Conservation (phyloP, 805 yeast genomes). For the Cyberlindnera petersonii region DNA sequence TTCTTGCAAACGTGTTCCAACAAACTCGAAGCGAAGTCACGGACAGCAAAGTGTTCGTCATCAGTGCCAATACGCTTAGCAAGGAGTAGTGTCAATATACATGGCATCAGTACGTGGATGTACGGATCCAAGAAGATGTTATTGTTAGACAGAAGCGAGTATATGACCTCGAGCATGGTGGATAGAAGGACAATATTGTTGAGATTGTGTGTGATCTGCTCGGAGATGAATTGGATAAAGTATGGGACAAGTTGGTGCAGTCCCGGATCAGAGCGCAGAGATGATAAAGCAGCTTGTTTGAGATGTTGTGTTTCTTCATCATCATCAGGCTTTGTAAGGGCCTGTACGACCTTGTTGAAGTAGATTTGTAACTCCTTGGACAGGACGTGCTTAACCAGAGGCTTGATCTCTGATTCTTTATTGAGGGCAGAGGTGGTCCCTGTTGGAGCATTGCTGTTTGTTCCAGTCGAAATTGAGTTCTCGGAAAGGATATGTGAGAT, state of each 20-base stretch:
- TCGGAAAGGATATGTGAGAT: slow-evolving; percentile 57
- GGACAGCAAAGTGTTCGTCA: slow-evolving; percentile 46
- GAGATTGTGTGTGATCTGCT: slow-evolving; percentile 85
- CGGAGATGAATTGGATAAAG: slow-evolving; percentile 93
- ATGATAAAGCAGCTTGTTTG: slow-evolving; percentile 76
- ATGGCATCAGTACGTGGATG: slow-evolving; percentile 96
- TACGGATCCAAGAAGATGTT: slow-evolving; percentile 91
- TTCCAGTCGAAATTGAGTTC: slow-evolving; percentile 34
- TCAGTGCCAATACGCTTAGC: slow-evolving; percentile 78
- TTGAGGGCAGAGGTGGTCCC: slow-evolving; percentile 12
- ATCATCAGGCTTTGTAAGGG: slow-evolving; percentile 56
- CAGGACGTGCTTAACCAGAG: slow-evolving; percentile 89
- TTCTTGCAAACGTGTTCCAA: slow-evolving; percentile 72
- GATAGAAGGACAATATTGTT: slow-evolving; percentile 65
- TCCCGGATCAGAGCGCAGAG: slow-evolving; percentile 90
- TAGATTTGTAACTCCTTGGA: slow-evolving; percentile 92
- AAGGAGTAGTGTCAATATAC: slow-evolving; percentile 79
- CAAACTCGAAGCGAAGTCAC: slow-evolving; percentile 85
- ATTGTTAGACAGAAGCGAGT: slow-evolving; percentile 76
- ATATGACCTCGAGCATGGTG: slow-evolving; percentile 85
- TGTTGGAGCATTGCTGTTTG: slow-evolving; percentile 18
- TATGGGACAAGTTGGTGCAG: slow-evolving; percentile 95
- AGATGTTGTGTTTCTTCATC: slow-evolving; percentile 39
- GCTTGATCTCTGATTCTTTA: slow-evolving; percentile 65
- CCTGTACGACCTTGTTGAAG: slow-evolving; percentile 85